Percentiles rank a stretch among this genome's conserved stretches.
Evolutionary conservation across 2,329 filamentous ascomycete genomes (phyloP).

Genomic region (Metarhizium robertsii): DNA sequence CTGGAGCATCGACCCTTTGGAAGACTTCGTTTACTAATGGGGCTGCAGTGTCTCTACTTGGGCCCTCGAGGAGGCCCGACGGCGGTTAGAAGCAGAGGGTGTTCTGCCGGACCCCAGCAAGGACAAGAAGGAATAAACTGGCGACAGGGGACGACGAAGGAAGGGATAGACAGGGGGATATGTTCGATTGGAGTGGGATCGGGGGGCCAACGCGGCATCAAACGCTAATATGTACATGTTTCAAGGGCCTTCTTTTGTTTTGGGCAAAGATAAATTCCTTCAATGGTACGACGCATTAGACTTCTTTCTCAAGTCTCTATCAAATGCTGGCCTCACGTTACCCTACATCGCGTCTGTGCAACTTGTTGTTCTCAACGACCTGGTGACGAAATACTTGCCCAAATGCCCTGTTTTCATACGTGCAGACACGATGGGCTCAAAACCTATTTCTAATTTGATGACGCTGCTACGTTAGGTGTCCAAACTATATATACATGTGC

Average conservation of each 20-base stretch:
- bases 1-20: not conserved
- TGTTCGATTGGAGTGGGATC: not conserved
- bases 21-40: not conserved
- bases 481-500: not conserved
- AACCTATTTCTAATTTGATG: not conserved
- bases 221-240: conserved; percentile 20
- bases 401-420: not conserved
- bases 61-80: conserved; percentile 92
- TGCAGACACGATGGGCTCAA: not conserved
- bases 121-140: conserved; percentile 41
- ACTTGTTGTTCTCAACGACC: not conserved
- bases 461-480: not conserved
- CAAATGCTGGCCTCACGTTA: not conserved
- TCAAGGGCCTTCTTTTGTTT: conserved; percentile 15
- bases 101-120: conserved; percentile 66
- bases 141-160: conserved; percentile 2
- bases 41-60: conserved; percentile 85
- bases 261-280: conserved; percentile 17
- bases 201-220: not conserved
- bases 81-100: conserved; percentile 91
- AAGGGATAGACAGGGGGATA: conserved; percentile 4
- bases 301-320: conserved; percentile 2
- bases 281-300: conserved; percentile 23
- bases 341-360: not conserved
- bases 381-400: not conserved